Percentiles rank a stretch among this genome's conserved stretches.
phyloP scores from a whole-genome alignment of 805 yeast genomes.

The Hanseniaspora mollemarum region DNA sequence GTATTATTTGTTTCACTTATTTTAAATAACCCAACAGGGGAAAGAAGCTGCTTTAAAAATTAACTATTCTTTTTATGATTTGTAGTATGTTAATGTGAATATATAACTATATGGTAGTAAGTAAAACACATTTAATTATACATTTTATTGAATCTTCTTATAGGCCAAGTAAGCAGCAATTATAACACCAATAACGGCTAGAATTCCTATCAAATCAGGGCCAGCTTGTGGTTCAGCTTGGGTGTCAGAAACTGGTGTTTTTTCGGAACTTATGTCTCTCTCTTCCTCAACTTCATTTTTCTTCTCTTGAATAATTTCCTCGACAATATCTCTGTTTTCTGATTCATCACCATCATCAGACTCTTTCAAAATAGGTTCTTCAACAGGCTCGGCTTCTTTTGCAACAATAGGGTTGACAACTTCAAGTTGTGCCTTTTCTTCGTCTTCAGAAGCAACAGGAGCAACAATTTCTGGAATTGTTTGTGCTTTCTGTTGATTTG shows the following conservation, averaged over 20 bases:
- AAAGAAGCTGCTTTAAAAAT: too few species aligned
- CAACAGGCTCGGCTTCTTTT: background rate
- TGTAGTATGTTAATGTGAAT: background rate
- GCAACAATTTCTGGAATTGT: constrained; percentile 16
- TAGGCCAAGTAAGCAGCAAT: background rate
- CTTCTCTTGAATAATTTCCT: constrained; percentile 7
- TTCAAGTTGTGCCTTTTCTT: background rate
- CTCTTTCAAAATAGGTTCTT: background rate
- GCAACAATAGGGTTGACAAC: background rate
- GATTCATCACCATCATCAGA: background rate
- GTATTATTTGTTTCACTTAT: too few species aligned
- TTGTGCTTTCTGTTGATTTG: constrained; percentile 1
- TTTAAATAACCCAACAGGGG: too few species aligned
- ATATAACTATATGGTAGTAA: constrained; percentile 1
- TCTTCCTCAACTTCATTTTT: constrained; percentile 1
- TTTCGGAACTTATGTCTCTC: constrained; percentile 13
- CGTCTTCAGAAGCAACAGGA: constrained; percentile 3
- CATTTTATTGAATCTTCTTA: background rate
- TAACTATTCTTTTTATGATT: too few species aligned
- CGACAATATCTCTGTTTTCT: constrained; percentile 8
- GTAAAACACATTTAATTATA: too few species aligned
- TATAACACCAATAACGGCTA: background rate
- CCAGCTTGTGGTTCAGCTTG: constrained; percentile 21
- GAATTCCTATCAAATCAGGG: background rate
- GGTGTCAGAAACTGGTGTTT: constrained; percentile 16